Percentiles rank a stretch among this genome's conserved stretches.
Evolutionary conservation across 257 asterid species (phyloP).

Genomic region (Primulina eburnea): DNA sequence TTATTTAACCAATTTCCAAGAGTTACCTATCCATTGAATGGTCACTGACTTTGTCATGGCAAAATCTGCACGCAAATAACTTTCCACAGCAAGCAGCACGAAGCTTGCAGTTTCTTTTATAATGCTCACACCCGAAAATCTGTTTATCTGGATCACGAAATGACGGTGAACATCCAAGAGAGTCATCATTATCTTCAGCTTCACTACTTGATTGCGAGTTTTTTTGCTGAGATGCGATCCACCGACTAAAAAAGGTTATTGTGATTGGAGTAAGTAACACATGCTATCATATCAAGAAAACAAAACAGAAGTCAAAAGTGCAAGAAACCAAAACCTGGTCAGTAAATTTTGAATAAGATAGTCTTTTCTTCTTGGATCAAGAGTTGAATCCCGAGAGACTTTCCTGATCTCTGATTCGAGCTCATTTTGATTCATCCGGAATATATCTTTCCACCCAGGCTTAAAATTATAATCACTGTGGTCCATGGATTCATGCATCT

Average conservation of each 20-base stretch:
- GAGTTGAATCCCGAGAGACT: conserved; percentile 89
- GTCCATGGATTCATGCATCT: conserved; percentile 63
- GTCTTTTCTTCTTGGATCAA: conserved; percentile 94
- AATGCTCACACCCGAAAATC: conserved; percentile 92
- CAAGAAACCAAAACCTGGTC: conserved; percentile 66
- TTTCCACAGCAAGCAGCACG: conserved; percentile 98
- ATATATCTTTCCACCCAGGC: conserved; percentile 99
- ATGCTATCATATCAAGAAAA: neutral
- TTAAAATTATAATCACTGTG: conserved; percentile 72
- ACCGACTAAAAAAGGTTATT: neutral
- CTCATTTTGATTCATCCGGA: conserved; percentile 97
- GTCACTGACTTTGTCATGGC: conserved; percentile 97
- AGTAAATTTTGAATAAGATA: conserved; percentile 91
- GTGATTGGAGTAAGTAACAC: neutral
- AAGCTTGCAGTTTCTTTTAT: conserved; percentile 93
- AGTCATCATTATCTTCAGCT: neutral
- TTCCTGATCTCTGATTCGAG: conserved; percentile 95
- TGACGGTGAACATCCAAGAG: conserved; percentile 66
- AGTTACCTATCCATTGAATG: conserved; percentile 94
- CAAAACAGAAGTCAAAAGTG: neutral
- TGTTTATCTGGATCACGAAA: conserved; percentile 73
- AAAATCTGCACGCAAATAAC: conserved; percentile 81
- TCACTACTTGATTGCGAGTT: neutral
- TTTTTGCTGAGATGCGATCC: neutral
- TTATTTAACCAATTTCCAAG: conserved; percentile 5